Base-by-base conservation (phyloP, 2,329 filamentous ascomycete genomes). In the Penicillium psychrosexuale region DNA sequence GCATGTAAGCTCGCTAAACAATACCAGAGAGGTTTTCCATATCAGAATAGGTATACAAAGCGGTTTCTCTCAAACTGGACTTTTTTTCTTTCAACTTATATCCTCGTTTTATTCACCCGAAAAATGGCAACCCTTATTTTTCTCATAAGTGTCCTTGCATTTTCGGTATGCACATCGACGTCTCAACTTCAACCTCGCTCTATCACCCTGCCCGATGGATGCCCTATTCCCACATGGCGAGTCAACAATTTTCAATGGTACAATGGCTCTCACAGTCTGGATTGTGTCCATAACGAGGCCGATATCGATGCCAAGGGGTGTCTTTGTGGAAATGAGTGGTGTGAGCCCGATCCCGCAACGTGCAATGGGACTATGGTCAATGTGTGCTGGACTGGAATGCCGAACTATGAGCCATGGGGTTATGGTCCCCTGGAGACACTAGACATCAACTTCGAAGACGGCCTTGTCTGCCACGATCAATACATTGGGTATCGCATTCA, bases 401-500 rank as follows among this genome's bases (percentile, higher is more conserved):
- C 66, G 2, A 67, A 63, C 51, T 69, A 69, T 50, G 45, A 66
- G n/a, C 66, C 66, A 1, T 68, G 66, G 66, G 66, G 66, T 0
- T 69, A 67, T 40, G 66, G 66, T 0, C 66, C 66, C 0, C 53
- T 58, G 0, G 42, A 68, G 28, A 68, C 65, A 0, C 62, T 69
- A 3, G 55, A 61, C 11, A 67, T 69, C 45, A 56, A 58, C 7
- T 68, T 69, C 31, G 54, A 52, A 0, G 65, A 68, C 33, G 66
- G 66, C 2, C 54, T 66, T 24, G 28, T 42, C 27, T 69, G 66
- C 55, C 60, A 63, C 47, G 66, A 69, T 30, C 17, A 67, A 45
- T 69, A 69, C 44, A 66, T 66, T 45, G 66, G 66, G 1, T 69
- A 66, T 43, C 66, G 66, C 11, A 49, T 69, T 8, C 66, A 69